These are phyloP conservation scores for Termitomyces sp. DNA, from an alignment of 768 basidiomycete species.

Conservation along the genomic window DNA sequence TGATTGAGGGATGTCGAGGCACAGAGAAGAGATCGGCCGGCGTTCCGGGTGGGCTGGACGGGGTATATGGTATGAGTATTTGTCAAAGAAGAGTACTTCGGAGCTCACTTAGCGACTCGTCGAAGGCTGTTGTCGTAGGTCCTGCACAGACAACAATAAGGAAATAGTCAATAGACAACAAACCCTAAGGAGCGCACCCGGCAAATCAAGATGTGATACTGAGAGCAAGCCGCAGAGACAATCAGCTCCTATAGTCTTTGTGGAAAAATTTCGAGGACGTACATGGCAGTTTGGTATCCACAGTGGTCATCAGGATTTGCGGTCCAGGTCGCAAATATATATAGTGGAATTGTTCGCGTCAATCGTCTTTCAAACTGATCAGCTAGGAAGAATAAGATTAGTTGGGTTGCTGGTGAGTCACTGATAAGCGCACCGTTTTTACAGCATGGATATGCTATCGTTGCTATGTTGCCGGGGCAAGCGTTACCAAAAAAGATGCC, in stretches of 20 bases:
- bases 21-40: slow-evolving; percentile 27
- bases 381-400: neutral
- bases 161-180: neutral
- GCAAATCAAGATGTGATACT: neutral
- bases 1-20: slow-evolving; percentile 37
- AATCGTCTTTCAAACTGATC: neutral
- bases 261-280: neutral
- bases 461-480: neutral
- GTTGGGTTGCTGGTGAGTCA: too few relatives aligned
- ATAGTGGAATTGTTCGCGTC: neutral
- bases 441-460: neutral
- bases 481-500: neutral
- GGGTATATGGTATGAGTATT: neutral
- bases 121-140: neutral
- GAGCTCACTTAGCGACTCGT: neutral
- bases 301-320: neutral
- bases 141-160: neutral
- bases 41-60: neutral
- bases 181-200: neutral
- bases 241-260: neutral
- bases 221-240: neutral
- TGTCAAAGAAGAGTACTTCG: neutral
- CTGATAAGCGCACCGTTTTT: neutral
- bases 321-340: neutral
- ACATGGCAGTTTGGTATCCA: neutral